Evolutionary conservation across 2,329 filamentous ascomycete species (phyloP), one percentile per base, ranked within the genome.

Genomic region (Cladosporium velox): DNA sequence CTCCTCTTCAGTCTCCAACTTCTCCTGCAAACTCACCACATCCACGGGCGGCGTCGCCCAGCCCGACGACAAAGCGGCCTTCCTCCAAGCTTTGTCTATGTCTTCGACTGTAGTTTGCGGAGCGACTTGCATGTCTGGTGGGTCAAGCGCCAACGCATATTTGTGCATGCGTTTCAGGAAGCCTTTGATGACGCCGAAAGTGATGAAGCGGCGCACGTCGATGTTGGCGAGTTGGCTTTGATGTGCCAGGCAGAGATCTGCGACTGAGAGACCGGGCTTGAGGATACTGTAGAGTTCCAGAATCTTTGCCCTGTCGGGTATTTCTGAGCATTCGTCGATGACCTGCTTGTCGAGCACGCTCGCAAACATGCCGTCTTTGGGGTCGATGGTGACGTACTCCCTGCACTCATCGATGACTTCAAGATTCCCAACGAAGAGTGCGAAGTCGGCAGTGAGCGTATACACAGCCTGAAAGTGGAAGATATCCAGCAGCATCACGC

Each of bases 391-490:
- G 7, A 97, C 91, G 75, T 98, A 98, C 60, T 88, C 86, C 7
- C 89, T 88, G 73, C 95, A 98, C 80, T 99, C 95, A 70, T 92
- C 90, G 67, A 96, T 89, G 79, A 96, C 84, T 65, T 87, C 87
- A 49, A 86, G 82, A 73, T 97, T 92, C 51, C 86, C 84, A 35
- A 95, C 84, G 73, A 99, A 96, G 68, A 89, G 86, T 68, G 90
- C 87, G 66, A 99, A 90, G 44, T 91, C 89, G 0, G 88, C 85
- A 0, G 92, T 92, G 0, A 90, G 89, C 0, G 93, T 93, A 75
- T 99, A 99, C 73, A 96, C 94, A 51, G 91, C 92, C 35, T 89
- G 85, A 77, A 98, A 99, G 77, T 95, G 93, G 82, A 98, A 98
- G 72, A 97, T 91, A 79, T 99, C 95, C 12, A 98, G 87, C 63